Base-by-base conservation (phyloP, 345 rosid species). In the Bruguiera sexangula region DNA sequence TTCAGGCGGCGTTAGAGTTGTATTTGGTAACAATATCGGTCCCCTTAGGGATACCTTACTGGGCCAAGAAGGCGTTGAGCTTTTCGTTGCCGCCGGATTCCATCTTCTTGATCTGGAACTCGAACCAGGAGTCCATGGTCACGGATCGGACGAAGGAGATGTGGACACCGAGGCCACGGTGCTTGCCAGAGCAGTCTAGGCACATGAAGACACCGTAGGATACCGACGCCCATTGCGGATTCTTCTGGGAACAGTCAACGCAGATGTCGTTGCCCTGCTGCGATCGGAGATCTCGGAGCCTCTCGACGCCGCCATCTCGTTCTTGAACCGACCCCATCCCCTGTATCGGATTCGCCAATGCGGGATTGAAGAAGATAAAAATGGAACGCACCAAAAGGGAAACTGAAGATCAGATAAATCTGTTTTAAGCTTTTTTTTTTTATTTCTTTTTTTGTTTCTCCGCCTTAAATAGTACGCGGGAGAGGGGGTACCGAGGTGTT, bases 191-290 rank as follows among this genome's bases (percentile, higher is more conserved):
- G 92, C 99, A 95, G 66, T 95, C 99, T 29, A 95, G 83, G 68
- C 99, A 95, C 97, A 92, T 95, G 88, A 95, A 95, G 68, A 95
- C 78, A 4, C 97, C 99, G 75, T 95, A 90, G 18, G 98, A 90
- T 31, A 95, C 94, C 13, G 99, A 95, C 0, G 99, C 99, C 99
- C 99, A 95, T 83, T 95, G 99, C 10, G 99, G 99, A 74, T 95
- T 95, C 84, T 92, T 95, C 81, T 92, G 97, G 27, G 90, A 73
- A 77, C 98, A 95, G 62, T 95, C 99, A 37, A 95, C 99, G 82
- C 99, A 95, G 62, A 85, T 84, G 86, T 84, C 88, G 87, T 95
- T 95, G 51, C 81, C 89, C 0, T 89, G 82, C 69, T 86, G 96
- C 50, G 96, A 85, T 85, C 90, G 99, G 56, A 95, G 96, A 30